These are phyloP conservation scores for Phytopythium mirpurense DNA, from an alignment of 352 stramenopile genomes.

Conservation along the genomic window DNA sequence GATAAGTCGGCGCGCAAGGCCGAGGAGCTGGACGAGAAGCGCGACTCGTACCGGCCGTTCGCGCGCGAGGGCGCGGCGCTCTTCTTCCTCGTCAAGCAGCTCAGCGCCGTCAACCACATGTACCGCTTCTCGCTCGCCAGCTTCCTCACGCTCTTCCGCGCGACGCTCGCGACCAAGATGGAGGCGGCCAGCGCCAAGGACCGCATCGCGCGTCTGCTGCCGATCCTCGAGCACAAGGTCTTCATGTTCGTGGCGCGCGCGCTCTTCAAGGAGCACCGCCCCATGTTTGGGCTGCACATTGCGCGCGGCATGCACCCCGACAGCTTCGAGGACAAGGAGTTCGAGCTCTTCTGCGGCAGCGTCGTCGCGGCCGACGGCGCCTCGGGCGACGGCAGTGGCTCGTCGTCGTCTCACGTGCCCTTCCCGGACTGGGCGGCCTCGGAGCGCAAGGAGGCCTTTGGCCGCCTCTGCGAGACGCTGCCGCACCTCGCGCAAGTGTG, in stretches of 20 bases:
- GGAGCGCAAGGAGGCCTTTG: constrained; percentile 86
- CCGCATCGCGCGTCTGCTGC: constrained; percentile 76
- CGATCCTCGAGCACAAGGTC: constrained; percentile 85
- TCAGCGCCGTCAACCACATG: constrained; percentile 92
- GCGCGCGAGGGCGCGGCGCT: constrained; percentile 86
- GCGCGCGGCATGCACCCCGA: constrained; percentile 91
- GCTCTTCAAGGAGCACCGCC: constrained; percentile 92
- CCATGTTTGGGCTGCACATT: constrained; percentile 93
- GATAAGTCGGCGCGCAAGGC: constrained; percentile 87
- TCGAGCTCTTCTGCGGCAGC: constrained; percentile 90
- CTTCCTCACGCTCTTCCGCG: constrained; percentile 88
- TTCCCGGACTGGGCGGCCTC: constrained; percentile 75
- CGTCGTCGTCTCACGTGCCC: constrained; percentile 6
- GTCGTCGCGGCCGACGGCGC: constrained; percentile 7
- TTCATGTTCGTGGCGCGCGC: constrained; percentile 91
- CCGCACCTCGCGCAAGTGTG: constrained; percentile 61
- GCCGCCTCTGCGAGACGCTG: constrained; percentile 66
- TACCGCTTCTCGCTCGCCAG: constrained; percentile 93
- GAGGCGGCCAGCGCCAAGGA: constrained; percentile 68
- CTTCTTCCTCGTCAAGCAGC: constrained; percentile 92
- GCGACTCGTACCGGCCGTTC: constrained; percentile 89
- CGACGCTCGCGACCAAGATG: constrained; percentile 80
- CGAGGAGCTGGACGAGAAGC: constrained; percentile 90
- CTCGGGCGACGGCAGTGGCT: constrained; percentile 4
- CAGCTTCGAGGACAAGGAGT: constrained; percentile 92